Evolutionary conservation across 805 yeast species (phyloP).

Genomic region (Pichia deserticola): DNA sequence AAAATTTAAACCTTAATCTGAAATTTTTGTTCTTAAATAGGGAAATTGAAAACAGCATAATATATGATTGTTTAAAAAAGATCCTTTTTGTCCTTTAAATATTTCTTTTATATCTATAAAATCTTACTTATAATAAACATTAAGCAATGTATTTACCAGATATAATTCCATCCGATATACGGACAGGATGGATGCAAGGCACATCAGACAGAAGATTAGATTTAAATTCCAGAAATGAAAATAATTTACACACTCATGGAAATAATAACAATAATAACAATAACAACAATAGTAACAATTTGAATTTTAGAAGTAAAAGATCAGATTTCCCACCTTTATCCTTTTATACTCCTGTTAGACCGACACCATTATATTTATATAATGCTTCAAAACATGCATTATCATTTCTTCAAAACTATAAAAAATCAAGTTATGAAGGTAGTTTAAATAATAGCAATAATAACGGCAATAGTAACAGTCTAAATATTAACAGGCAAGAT

Average conservation of each 20-base stretch:
- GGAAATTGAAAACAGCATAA: too few species aligned
- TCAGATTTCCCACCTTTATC: constrained; percentile 13
- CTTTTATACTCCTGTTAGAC: constrained; percentile 4
- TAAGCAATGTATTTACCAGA: constrained; percentile 40
- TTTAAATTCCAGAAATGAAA: background rate
- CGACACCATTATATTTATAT: constrained; percentile 7
- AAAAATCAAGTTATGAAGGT: constrained; percentile 11
- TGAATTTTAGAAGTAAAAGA: constrained; percentile 13
- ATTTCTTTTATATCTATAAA: too few species aligned
- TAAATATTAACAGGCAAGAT: background rate
- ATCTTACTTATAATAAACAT: too few species aligned
- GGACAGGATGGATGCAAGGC: constrained; percentile 35
- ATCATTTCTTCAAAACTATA: background rate
- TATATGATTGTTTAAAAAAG: too few species aligned
- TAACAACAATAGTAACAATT: background rate
- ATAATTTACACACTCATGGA: too few species aligned
- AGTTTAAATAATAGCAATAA: background rate
- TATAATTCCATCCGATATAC: constrained; percentile 38
- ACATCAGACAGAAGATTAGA: constrained; percentile 8
- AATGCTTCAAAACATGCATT: background rate
- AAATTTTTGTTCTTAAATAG: too few species aligned
- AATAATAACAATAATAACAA: background rate
- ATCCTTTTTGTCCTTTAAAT: too few species aligned
- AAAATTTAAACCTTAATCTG: too few species aligned
- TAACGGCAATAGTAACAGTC: background rate